Percentiles rank a stretch among this genome's conserved stretches.
These are phyloP conservation scores for Stachybotrys chartarum DNA, from an alignment of 2,329 filamentous ascomycete species.

Conservation along the genomic window DNA sequence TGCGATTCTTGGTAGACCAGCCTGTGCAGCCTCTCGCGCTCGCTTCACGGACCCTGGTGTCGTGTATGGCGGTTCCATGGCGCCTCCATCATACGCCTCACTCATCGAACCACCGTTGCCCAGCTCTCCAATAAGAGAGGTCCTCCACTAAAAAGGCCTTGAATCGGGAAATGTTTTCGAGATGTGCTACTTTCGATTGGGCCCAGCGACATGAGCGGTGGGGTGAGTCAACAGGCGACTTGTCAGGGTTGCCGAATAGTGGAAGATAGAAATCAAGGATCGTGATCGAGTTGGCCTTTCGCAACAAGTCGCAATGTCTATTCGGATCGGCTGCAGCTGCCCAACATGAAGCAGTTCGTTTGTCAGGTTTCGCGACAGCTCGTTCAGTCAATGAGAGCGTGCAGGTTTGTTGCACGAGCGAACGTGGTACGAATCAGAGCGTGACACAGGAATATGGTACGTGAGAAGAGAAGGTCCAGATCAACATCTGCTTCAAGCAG, in stretches of 20 bases:
- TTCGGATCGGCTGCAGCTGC: constrained; percentile 11
- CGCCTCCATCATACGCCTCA: constrained; percentile 46
- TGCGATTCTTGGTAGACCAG: constrained; percentile 22
- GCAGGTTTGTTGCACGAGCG: background rate
- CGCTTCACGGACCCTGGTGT: constrained; percentile 43
- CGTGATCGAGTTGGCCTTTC: background rate
- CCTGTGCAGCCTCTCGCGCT: constrained; percentile 46
- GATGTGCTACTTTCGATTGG: too few species aligned
- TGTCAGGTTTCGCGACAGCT: constrained; percentile 9
- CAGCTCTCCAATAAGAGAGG: background rate
- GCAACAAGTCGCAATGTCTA: constrained; percentile 7
- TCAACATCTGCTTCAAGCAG: background rate
- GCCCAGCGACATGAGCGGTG: too few species aligned
- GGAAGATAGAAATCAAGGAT: background rate
- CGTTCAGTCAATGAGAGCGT: background rate
- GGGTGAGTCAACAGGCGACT: background rate
- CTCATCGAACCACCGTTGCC: constrained; percentile 37
- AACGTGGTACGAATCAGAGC: background rate
- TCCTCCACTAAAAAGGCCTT: background rate
- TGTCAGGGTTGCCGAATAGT: background rate
- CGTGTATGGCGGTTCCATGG: constrained; percentile 38
- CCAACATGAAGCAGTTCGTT: constrained; percentile 15
- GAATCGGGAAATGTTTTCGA: too few species aligned
- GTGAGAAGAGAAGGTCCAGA: constrained; percentile 3
- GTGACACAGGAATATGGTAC: background rate